These are phyloP conservation scores for Phanerodontia chrysosporium DNA, from an alignment of 768 basidiomycete species.

Conservation along the genomic window DNA sequence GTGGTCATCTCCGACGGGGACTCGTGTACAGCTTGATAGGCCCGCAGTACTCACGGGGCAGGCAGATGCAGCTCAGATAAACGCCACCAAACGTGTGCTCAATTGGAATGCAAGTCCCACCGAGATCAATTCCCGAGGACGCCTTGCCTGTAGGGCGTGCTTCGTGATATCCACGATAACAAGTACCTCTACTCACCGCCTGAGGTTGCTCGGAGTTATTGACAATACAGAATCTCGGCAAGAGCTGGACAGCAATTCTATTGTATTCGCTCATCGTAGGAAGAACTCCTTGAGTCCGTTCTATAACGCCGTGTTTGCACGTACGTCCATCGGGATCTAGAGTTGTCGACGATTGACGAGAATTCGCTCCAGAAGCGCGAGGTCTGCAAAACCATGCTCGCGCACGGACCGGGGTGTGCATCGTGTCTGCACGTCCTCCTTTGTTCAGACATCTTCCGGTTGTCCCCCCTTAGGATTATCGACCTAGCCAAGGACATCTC, in stretches of 20 bases:
- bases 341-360: not conserved
- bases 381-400: not conserved
- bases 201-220: too few relatives aligned
- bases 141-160: not conserved
- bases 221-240: too few relatives aligned
- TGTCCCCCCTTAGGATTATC: not conserved
- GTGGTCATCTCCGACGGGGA: not conserved
- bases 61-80: not conserved
- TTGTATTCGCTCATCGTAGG: too few relatives aligned
- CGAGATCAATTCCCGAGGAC: not conserved
- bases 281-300: too few relatives aligned
- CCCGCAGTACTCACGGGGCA: not conserved
- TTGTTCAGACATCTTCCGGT: not conserved
- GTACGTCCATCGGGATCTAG: not conserved
- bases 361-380: not conserved
- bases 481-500: not conserved
- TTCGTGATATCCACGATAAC: not conserved
- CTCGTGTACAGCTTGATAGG: not conserved
- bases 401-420: not conserved
- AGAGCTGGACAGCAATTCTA: too few relatives aligned
- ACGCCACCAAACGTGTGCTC: not conserved
- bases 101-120: not conserved
- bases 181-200: not conserved
- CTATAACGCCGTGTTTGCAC: not conserved
- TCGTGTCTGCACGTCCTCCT: not conserved